Evolutionary conservation across 2,329 filamentous ascomycete species (phyloP).

Genomic region (Penicillium sp.): DNA sequence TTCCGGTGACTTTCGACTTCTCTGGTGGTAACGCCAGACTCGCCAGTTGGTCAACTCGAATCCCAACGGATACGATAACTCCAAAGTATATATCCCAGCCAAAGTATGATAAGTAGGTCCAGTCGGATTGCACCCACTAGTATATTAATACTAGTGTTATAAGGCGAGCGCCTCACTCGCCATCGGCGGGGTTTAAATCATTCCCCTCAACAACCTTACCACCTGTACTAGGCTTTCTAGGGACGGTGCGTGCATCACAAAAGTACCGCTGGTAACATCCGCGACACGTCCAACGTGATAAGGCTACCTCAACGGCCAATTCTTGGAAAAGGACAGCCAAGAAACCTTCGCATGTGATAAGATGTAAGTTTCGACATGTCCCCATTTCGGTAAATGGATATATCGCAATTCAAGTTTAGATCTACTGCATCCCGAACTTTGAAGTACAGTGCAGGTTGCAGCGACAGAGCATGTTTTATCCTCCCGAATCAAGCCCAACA

Average conservation of each 20-base stretch:
- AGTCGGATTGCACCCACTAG: background rate
- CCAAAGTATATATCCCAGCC: background rate
- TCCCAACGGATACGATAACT: too few species aligned
- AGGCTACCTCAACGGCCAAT: background rate
- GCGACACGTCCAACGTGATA: background rate
- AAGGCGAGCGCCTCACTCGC: background rate
- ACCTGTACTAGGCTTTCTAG: too few species aligned
- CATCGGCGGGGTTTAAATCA: background rate
- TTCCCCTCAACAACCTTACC: conserved; percentile 1
- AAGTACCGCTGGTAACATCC: background rate
- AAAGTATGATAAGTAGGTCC: background rate
- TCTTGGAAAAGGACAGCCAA: background rate
- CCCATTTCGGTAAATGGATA: background rate
- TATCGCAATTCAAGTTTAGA: background rate
- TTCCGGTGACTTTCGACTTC: background rate
- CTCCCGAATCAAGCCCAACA: too few species aligned
- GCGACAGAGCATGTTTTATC: too few species aligned
- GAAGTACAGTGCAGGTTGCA: too few species aligned
- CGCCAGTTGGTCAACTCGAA: background rate
- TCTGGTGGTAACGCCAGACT: background rate
- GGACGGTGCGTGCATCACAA: background rate
- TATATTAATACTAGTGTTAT: too few species aligned
- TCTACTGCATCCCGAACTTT: background rate
- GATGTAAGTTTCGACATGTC: background rate
- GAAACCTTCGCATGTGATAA: background rate